phyloP scores from a whole-genome alignment of 1,139 yeast species.

The Spencermartinsiella ligniputridi region DNA sequence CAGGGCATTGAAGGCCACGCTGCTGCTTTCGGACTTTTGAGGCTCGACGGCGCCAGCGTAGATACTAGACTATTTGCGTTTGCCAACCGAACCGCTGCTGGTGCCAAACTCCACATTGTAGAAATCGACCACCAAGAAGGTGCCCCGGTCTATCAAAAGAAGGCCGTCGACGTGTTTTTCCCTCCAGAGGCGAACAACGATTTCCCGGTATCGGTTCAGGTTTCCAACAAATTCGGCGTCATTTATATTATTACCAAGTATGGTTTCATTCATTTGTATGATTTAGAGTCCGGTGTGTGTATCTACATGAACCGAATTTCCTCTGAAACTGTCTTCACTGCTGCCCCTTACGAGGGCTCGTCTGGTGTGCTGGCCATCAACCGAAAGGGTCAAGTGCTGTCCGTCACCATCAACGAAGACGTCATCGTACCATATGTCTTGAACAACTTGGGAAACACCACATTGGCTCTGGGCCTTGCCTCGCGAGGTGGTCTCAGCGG shows the following conservation, averaged over 20 bases:
- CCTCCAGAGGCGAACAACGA: slow-evolving; percentile 96
- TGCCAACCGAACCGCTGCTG: slow-evolving; percentile 80
- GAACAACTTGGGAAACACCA: slow-evolving; percentile 79
- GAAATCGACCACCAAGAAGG: slow-evolving; percentile 92
- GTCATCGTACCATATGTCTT: slow-evolving; percentile 87
- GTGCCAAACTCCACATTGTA: slow-evolving; percentile 84
- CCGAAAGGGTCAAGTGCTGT: slow-evolving; percentile 91
- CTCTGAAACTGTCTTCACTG: slow-evolving; percentile 93
- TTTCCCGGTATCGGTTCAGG: slow-evolving; percentile 92
- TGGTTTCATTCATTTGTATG: slow-evolving; percentile 95
- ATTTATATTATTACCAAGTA: slow-evolving; percentile 87
- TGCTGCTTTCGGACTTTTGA: slow-evolving; percentile 75
- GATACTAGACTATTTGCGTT: slow-evolving; percentile 86
- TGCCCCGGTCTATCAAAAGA: slow-evolving; percentile 83
- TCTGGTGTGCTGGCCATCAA: slow-evolving; percentile 91
- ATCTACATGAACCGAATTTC: slow-evolving; percentile 95
- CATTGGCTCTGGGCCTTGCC: slow-evolving; percentile 82
- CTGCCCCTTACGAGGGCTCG: slow-evolving; percentile 60
- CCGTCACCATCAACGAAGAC: slow-evolving; percentile 83
- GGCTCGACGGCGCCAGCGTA: slow-evolving; percentile 64
- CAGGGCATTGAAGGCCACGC: slow-evolving; percentile 99
- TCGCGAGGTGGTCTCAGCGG: slow-evolving; percentile 97
- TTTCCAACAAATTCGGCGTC: slow-evolving; percentile 81
- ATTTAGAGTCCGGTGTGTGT: slow-evolving; percentile 86
- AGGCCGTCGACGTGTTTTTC: slow-evolving; percentile 88